Conservation (phyloP, 2,329 filamentous ascomycete species). For the Aspergillus sp. region DNA sequence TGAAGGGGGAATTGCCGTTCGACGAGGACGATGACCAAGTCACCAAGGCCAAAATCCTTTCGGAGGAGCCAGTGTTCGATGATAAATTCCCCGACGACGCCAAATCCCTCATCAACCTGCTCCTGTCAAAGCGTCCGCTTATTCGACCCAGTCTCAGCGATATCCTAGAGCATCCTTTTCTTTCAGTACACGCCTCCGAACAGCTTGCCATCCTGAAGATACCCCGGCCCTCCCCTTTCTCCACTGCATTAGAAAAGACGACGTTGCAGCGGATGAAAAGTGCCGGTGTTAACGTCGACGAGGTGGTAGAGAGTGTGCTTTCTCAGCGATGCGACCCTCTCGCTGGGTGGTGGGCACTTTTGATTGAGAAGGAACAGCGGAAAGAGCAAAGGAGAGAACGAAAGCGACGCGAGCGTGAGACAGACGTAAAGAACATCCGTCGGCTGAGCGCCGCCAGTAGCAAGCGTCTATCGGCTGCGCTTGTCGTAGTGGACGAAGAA, state of each 20-base stretch:
- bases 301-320: constrained; percentile 87
- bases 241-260: constrained; percentile 79
- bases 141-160: constrained; percentile 74
- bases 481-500: constrained; percentile 74
- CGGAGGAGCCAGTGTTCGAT: constrained; percentile 76
- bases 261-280: constrained; percentile 87
- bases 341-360: constrained; percentile 89
- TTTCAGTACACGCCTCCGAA: constrained; percentile 74
- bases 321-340: constrained; percentile 82
- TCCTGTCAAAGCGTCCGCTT: constrained; percentile 87
- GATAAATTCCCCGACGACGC: constrained; percentile 71
- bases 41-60: constrained; percentile 77
- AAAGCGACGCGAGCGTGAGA: constrained; percentile 77
- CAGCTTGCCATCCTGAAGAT: constrained; percentile 85
- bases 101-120: constrained; percentile 61
- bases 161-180: constrained; percentile 78
- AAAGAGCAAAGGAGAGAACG: constrained; percentile 73
- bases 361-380: constrained; percentile 88
- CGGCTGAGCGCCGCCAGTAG: constrained; percentile 85
- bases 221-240: constrained; percentile 71
- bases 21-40: constrained; percentile 89
- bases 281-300: constrained; percentile 87
- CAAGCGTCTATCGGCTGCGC: constrained; percentile 67
- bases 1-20: constrained; percentile 78
- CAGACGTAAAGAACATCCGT: constrained; percentile 68